Evolutionary conservation across 1,284 basidiomycete species (phyloP).

Genomic region (Cerioporus squamosus): DNA sequence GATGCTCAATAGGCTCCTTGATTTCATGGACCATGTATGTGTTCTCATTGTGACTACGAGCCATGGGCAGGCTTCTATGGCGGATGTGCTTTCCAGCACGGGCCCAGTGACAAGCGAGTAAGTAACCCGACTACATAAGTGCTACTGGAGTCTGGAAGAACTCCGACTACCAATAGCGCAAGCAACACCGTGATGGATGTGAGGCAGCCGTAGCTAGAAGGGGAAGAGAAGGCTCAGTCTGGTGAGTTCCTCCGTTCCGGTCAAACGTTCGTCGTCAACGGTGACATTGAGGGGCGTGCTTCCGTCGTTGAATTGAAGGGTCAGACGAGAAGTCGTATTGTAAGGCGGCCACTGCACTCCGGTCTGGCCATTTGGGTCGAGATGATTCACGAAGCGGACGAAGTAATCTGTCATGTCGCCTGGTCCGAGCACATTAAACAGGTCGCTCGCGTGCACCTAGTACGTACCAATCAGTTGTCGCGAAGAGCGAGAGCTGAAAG

Average conservation of each 20-base stretch:
- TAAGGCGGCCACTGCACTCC: conserved; percentile 20
- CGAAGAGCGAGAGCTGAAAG: neutral
- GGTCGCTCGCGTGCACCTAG: conserved; percentile 18
- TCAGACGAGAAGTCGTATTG: neutral
- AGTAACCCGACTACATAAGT: too few relatives aligned
- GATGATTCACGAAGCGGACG: conserved; percentile 23
- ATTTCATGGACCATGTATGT: too few relatives aligned
- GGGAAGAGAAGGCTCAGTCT: conserved; percentile 24
- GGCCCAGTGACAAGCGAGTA: too few relatives aligned
- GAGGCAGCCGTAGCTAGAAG: too few relatives aligned
- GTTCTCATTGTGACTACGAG: too few relatives aligned
- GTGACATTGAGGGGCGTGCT: conserved; percentile 24
- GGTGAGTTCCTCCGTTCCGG: conserved; percentile 47
- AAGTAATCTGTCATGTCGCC: conserved; percentile 23
- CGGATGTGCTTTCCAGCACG: too few relatives aligned
- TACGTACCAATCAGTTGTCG: too few relatives aligned
- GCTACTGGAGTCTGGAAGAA: too few relatives aligned
- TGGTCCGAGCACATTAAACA: conserved; percentile 13
- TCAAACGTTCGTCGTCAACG: conserved; percentile 33
- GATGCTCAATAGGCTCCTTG: too few relatives aligned
- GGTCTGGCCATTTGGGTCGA: conserved; percentile 22
- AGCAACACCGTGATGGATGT: too few relatives aligned
- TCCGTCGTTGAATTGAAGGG: conserved; percentile 16
- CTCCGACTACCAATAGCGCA: too few relatives aligned
- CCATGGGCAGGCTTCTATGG: too few relatives aligned